Base-by-base conservation (phyloP, 2,329 filamentous ascomycete species). In the Lecanosticta acicola region DNA sequence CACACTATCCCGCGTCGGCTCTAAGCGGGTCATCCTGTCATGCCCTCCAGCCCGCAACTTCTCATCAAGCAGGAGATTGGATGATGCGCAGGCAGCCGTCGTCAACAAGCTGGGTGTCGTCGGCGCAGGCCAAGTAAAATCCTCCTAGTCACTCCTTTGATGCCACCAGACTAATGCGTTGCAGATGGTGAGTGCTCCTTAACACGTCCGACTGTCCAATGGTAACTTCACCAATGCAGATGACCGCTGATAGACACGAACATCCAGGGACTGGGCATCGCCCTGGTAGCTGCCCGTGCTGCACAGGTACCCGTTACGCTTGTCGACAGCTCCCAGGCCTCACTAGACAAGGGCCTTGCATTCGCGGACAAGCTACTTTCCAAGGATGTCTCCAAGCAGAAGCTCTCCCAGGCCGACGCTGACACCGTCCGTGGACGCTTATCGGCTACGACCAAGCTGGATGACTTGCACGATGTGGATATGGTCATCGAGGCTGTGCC, bases 401-500 rank as follows among this genome's bases (percentile, higher is more conserved):
- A 86, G 51, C 81, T 97, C 54, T 88, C 87, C 8, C 83, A 89
- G 66, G 81, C 87, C 39, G 81, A 91, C 55, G 87, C 93, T 16
- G 80, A 87, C 56, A 76, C 81, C 39, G 80, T 84, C 20, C 82
- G 85, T 20, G 79, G 78, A 9, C 80, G 85, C 21, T 74, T 98
- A 50, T 77, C 70, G 0, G 70, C 86, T 7, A 83, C 80, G 42
- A 88, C 85, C 13, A 80, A 80, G 14, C 78, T 97, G 58, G 84
- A 89, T 37, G 78, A 84, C 47, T 80, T 97, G 17, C 80, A 80
- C 19, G 78, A 82, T n/a, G 85, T 89, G 29, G 93, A 98, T 71
- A 96, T 98, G 67, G 84, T 98, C 46, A 97, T 98, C 62, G 93
- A 98, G 73, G 93, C 93, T 13, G 89, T 98, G 7, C 93, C 93